Percentiles rank a stretch among this genome's conserved stretches.
Evolutionary conservation across 108 stramenopile genomes (phyloP).

Genomic region (Skeletonema tropicum): DNA sequence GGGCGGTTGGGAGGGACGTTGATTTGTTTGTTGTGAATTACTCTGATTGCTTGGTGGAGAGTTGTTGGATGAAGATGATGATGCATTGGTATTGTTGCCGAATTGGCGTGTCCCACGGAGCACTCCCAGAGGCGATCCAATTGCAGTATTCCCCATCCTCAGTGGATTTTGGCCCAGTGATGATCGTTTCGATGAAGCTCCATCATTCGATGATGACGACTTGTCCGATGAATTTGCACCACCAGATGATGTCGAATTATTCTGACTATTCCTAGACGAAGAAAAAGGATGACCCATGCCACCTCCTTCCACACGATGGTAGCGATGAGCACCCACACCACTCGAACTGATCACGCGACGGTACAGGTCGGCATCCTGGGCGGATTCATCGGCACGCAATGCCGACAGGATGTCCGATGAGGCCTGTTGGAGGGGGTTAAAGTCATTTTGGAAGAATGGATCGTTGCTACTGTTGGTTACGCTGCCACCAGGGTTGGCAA

Average conservation of each 20-base stretch:
- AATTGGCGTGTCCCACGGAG: constrained; percentile 7
- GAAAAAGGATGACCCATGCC: constrained; percentile 4
- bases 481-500: not conserved
- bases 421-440: constrained; percentile 68
- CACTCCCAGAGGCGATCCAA: constrained; percentile 9
- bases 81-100: not conserved
- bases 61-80: not conserved
- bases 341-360: constrained; percentile 54
- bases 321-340: constrained; percentile 13
- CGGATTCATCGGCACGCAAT: constrained; percentile 77
- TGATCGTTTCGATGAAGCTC: not conserved
- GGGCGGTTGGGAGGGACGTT: constrained; percentile 12
- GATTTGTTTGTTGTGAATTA: not conserved
- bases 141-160: constrained; percentile 9
- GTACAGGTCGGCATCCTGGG: constrained; percentile 80
- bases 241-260: not conserved
- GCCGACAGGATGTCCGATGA: constrained; percentile 62
- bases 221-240: not conserved
- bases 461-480: constrained; percentile 18
- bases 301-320: constrained; percentile 18
- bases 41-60: not conserved
- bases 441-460: constrained; percentile 78
- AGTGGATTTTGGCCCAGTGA: constrained; percentile 22
- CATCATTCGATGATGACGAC: constrained; percentile 10
- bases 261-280: not conserved